phyloP scores from a whole-genome alignment of 1,284 basidiomycete genomes.

The Pseudozyma sp. region DNA sequence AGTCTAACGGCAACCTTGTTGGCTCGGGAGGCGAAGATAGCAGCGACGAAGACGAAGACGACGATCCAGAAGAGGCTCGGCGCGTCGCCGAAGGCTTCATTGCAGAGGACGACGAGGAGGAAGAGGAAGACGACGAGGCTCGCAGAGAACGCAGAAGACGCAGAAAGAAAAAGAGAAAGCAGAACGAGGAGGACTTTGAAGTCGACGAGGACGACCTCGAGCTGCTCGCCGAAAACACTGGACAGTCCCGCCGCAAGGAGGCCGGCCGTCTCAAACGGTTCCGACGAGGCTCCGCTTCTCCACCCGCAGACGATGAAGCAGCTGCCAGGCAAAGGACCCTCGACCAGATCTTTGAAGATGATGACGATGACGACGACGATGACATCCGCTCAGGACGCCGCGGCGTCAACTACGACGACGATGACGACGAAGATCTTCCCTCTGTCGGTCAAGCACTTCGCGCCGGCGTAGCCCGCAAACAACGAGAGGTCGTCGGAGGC shows the following conservation, averaged over 20 bases:
- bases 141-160: constrained; percentile 74
- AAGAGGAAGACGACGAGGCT: constrained; percentile 72
- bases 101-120: constrained; percentile 66
- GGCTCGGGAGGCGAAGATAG: constrained; percentile 60
- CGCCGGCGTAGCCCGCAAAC: constrained; percentile 39
- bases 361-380: constrained; percentile 78
- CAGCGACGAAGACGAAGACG: constrained; percentile 66
- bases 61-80: constrained; percentile 66
- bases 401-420: constrained; percentile 69
- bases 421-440: constrained; percentile 71
- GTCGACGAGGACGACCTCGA: constrained; percentile 96
- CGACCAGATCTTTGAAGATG: constrained; percentile 79
- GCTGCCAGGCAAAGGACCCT: constrained; percentile 75
- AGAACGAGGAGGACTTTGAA: constrained; percentile 73
- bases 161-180: constrained; percentile 56
- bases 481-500: constrained; percentile 40
- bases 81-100: constrained; percentile 67
- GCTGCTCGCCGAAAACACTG: constrained; percentile 93
- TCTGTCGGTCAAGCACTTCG: constrained; percentile 58
- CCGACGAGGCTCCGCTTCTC: constrained; percentile 73
- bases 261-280: constrained; percentile 60
- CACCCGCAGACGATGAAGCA: constrained; percentile 71
- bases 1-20: constrained; percentile 58
- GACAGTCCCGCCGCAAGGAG: constrained; percentile 71
- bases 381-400: constrained; percentile 64